Evolutionary conservation across 768 basidiomycete species (phyloP).

Genomic region (Butyriboletus loyo): DNA sequence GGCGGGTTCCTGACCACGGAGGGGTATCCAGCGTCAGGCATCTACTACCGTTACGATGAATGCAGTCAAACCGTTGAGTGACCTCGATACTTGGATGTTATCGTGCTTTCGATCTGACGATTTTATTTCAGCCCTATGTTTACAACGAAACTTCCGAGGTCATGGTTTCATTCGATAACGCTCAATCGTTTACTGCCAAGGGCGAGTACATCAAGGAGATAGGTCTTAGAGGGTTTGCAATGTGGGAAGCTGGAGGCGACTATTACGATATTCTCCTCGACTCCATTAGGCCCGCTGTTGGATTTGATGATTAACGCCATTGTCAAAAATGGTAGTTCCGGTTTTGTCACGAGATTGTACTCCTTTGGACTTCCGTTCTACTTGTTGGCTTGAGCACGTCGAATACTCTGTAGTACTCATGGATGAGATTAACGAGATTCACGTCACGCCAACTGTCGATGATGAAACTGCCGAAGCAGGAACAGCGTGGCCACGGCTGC

Average conservation of each 20-base stretch:
- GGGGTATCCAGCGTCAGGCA: constrained; percentile 37
- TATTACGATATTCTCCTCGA: constrained; percentile 57
- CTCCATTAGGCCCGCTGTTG: constrained; percentile 38
- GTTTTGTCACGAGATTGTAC: neutral
- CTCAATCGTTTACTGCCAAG: constrained; percentile 56
- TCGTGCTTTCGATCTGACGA: neutral
- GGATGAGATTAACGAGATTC: neutral
- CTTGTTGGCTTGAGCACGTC: neutral
- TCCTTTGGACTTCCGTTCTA: neutral
- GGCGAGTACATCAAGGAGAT: constrained; percentile 53
- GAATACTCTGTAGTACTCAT: constrained; percentile 1
- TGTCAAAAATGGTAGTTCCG: neutral
- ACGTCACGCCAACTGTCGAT: neutral
- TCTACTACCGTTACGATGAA: constrained; percentile 54
- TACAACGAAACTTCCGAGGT: constrained; percentile 55
- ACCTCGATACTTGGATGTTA: neutral
- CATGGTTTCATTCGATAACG: constrained; percentile 66
- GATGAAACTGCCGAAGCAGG: constrained; percentile 2
- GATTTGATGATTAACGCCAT: neutral
- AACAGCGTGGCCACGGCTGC: constrained; percentile 19
- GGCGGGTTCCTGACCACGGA: constrained; percentile 47
- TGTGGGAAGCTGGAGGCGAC: constrained; percentile 74
- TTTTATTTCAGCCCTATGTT: constrained; percentile 53
- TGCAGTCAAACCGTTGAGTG: constrained; percentile 71
- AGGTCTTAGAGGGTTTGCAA: constrained; percentile 62